Evolutionary conservation across 2,329 filamentous ascomycete genomes (phyloP), one percentile per base, ranked within the genome.

Genomic region (Ophiostoma angusticollis): DNA sequence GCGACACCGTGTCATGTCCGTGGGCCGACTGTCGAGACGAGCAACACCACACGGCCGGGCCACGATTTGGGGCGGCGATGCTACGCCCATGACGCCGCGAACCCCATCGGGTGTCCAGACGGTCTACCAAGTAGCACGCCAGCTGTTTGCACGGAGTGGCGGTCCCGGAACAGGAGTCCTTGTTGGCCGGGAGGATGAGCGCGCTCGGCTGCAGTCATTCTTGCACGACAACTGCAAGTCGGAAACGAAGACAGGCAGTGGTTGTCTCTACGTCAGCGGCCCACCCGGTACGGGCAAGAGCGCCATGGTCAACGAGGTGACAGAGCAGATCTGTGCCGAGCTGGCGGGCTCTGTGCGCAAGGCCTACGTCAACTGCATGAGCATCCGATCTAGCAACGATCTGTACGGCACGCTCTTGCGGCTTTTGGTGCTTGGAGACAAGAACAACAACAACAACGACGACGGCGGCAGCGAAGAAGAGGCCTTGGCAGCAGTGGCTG

Each of bases 241-340:
- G 24, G 17, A 49, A 5, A 64, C 71, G 8, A 58, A 72, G 14
- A 66, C 65, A 9, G 72, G 70, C 3, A 78, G 78, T 38, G 86
- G 87, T 38, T 96, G 89, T 54, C 71, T 94, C 37, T 98, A 98
- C 55, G 80, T 98, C 49, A 95, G 87, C 50, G 91, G 91, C 0
- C 91, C 91, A 4, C 91, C 91, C 2, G 91, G 91, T 9, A 98
- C 91, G 0, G 91, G 91, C 39, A 98, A 98, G 64, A 96, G 87
- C 57, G 91, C 91, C 22, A 80, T 96, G 67, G 77, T 96, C 45
- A 78, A 78, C 46, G 80, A 93, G 54, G 74, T 93, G 36, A 81
- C 81, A 34, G 64, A 74, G 34, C 66, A 75, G 31, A 60, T 80
- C 35, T 62, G 63, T 9, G 54, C 62, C 4, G 62, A 64, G 24